Evolutionary conservation across 2,329 filamentous ascomycete species (phyloP), one percentile per base, ranked within the genome.

Genomic region (Keithomyces neogunnii): DNA sequence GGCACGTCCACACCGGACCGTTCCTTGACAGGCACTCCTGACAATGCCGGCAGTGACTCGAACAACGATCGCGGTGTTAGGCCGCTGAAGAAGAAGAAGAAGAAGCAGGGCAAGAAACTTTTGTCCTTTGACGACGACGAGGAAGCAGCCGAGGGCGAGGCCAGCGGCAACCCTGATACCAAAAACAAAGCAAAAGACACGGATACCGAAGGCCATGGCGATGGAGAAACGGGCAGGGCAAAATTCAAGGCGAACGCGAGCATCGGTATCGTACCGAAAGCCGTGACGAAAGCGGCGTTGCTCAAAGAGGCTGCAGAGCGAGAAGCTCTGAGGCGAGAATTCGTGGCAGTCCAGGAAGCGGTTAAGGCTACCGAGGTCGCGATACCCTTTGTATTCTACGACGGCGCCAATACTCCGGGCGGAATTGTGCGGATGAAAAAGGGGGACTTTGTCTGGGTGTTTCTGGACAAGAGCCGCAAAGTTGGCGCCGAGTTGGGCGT

Each of bases 361-460:
- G 87, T 97, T 57, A 96, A 95, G 70, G 82, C 82, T 26, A 91
- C 90, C 7, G 91, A 96, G 63, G 88, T 99, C 50, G 78, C 87
- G 13, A 85, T 99, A 33, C 93, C 93, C 0, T 99, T 97, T 67
- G 89, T 97, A 3, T 97, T 97, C 65, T 97, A 96, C 70, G 92
- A 97, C 59, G 93, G 93, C 13, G 89, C 89, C 28, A 92, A 95
- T 65, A 86, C 88, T 9, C 88, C 91, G 0, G 89, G 90, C 13
- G 91, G 92, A 1, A 80, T 80, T 11, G 91, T 92, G 46, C 84
- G 85, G 53, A 81, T 97, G 48, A 95, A 90, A 68, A 99, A 99
- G 69, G 92, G 93, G 8, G 93, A 97, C 63, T 86, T 84, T 51
- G 77, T 95, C 30, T 97, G 93, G 93, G 73, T 96, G 1, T 96